phyloP scores from a whole-genome alignment of 129 eudicot genomes.

The Arctium lappa region DNA sequence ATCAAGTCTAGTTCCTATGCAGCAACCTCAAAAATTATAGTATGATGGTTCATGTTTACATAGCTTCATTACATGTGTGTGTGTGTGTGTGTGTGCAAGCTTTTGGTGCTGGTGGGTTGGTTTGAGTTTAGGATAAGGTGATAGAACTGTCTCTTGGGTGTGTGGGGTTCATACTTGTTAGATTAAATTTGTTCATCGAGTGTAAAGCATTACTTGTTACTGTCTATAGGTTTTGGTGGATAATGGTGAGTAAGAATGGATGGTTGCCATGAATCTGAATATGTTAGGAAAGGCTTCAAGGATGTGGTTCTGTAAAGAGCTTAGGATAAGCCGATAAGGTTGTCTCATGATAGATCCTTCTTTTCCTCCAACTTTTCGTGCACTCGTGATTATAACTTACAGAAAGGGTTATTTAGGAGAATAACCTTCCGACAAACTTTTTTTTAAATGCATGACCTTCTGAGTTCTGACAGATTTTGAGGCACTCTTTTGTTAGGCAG shows the following conservation, averaged over 20 bases:
- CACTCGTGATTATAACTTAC: not conserved
- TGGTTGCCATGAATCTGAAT: constrained; percentile 24
- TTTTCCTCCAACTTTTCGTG: not conserved
- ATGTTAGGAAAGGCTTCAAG: not conserved
- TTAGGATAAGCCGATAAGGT: constrained; percentile 7
- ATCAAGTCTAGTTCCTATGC: not conserved
- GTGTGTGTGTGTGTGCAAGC: not conserved
- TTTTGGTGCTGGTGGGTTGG: not conserved
- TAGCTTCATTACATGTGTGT: not conserved
- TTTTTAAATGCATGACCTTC: not conserved
- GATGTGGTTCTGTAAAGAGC: constrained; percentile 16
- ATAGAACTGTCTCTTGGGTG: constrained; percentile 20
- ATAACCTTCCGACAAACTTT: not conserved
- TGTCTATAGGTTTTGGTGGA: constrained; percentile 19
- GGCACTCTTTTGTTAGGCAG: not conserved
- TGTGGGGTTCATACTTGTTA: constrained; percentile 11
- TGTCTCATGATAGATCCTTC: constrained; percentile 1
- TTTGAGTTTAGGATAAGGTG: constrained; percentile 14
- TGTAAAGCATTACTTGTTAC: not conserved
- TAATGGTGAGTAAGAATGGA: constrained; percentile 19
- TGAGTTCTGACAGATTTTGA: not conserved
- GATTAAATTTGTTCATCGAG: not conserved
- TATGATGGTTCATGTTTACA: not conserved
- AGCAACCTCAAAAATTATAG: not conserved
- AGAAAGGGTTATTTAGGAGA: not conserved